Conservation (phyloP, 352 stramenopile species). For the Pythium insidiosum region DNA sequence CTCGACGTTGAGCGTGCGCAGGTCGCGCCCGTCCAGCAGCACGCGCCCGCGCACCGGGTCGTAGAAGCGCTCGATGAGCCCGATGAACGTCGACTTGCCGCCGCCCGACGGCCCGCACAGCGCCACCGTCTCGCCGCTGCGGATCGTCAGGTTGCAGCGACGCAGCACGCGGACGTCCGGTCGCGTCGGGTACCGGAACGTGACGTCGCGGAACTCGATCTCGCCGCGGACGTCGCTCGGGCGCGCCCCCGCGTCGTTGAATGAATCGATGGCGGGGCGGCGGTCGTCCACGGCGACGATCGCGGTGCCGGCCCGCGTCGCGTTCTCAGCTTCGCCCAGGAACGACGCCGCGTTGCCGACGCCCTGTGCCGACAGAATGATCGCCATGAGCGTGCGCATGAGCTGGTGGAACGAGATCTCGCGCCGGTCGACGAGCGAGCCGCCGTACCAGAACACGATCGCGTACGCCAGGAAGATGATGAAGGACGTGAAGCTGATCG, state of each 20-base stretch:
- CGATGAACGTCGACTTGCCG: slow-evolving; percentile 27
- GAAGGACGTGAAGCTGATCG: slow-evolving; percentile 60
- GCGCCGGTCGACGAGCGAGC: slow-evolving; percentile 26
- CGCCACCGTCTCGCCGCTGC: too few species aligned
- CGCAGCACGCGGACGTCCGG: slow-evolving; percentile 19
- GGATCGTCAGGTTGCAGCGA: slow-evolving; percentile 26
- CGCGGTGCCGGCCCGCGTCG: slow-evolving; percentile 14
- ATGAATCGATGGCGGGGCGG: slow-evolving; percentile 11
- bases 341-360: slow-evolving; percentile 23
- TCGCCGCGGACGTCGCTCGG: slow-evolving; percentile 19
- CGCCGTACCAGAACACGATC: slow-evolving; percentile 55
- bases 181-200: slow-evolving; percentile 32
- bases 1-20: slow-evolving; percentile 22
- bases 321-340: slow-evolving; percentile 15
- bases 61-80: slow-evolving; percentile 34
- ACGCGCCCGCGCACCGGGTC: slow-evolving; percentile 23
- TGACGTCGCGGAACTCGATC: slow-evolving; percentile 28
- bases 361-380: slow-evolving; percentile 28
- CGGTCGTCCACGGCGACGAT: slow-evolving; percentile 22
- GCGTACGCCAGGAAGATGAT: slow-evolving; percentile 32
- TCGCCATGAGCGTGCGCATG: slow-evolving; percentile 28
- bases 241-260: slow-evolving; percentile 11
- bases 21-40: slow-evolving; percentile 21
- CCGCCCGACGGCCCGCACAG: slow-evolving; percentile 27
- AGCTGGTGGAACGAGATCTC: slow-evolving; percentile 36